Conservation (phyloP, 129 eudicot genomes). For the Lactuca saligna region DNA sequence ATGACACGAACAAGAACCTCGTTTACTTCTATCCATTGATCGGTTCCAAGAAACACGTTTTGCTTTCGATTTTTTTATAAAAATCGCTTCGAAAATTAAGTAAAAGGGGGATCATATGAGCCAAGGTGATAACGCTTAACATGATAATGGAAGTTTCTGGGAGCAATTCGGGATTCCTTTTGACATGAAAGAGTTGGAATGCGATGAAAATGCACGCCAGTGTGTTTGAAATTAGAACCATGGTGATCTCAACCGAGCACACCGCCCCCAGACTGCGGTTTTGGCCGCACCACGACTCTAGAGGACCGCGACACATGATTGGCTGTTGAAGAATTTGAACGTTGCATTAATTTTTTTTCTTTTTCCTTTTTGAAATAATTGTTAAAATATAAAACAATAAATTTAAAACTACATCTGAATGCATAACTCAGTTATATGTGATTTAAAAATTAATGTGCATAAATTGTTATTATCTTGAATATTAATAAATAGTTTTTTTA, state of each 20-base stretch:
- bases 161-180: constrained; percentile 52
- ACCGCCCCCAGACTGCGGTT: too few relatives aligned
- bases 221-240: constrained; percentile 89
- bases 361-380: too few relatives aligned
- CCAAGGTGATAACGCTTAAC: constrained; percentile 68
- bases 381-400: too few relatives aligned
- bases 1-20: constrained; percentile 90
- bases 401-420: too few relatives aligned
- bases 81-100: constrained; percentile 86
- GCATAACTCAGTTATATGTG: too few relatives aligned
- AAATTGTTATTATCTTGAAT: too few relatives aligned
- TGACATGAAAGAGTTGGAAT: constrained; percentile 66
- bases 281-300: too few relatives aligned
- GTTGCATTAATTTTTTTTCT: too few relatives aligned
- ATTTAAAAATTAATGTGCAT: too few relatives aligned
- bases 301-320: too few relatives aligned
- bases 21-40: constrained; percentile 87
- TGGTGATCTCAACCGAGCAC: constrained; percentile 74
- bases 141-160: constrained; percentile 67
- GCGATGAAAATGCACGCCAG: constrained; percentile 71
- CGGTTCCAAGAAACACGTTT: constrained; percentile 58
- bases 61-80: constrained; percentile 43
- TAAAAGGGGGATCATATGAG: constrained; percentile 70
- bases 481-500: too few relatives aligned
- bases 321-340: too few relatives aligned